Conservation (phyloP, 805 yeast species). For the Nakazawaea sp. region DNA sequence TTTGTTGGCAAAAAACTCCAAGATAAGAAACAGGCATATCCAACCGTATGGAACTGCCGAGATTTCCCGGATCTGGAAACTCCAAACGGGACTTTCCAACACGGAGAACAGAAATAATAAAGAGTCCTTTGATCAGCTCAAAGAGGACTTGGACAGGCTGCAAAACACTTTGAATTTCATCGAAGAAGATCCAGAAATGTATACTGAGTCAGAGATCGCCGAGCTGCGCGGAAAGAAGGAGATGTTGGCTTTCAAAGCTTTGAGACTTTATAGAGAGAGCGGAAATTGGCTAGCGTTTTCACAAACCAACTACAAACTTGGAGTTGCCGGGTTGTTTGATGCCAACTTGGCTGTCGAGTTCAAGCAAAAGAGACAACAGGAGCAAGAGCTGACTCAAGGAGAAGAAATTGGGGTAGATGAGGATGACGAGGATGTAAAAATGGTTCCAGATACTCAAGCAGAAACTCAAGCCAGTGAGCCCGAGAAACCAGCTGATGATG, state of each 20-base stretch:
- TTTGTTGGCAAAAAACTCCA: conserved; percentile 4
- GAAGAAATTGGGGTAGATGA: background rate
- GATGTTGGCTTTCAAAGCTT: conserved; percentile 10
- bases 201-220: conserved; percentile 4
- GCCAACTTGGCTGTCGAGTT: conserved; percentile 3
- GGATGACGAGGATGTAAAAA: conserved; percentile 4
- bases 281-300: conserved; percentile 9
- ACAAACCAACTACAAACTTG: conserved; percentile 7
- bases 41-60: conserved; percentile 8
- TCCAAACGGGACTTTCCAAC: conserved; percentile 6
- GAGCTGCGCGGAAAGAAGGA: conserved; percentile 7
- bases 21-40: conserved; percentile 4
- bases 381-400: background rate
- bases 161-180: background rate
- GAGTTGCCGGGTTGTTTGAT: conserved; percentile 9
- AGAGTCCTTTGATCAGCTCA: conserved; percentile 3
- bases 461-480: background rate
- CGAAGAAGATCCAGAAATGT: conserved; percentile 10
- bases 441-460: background rate
- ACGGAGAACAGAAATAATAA: background rate
- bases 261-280: conserved; percentile 13
- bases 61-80: conserved; percentile 8
- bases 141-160: conserved; percentile 5
- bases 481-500: background rate
- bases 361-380: conserved; percentile 2